Percentiles rank a stretch among this genome's conserved stretches.
phyloP scores from a whole-genome alignment of 2,329 filamentous ascomycete genomes.

The Pseudogymnoascus sp. region DNA sequence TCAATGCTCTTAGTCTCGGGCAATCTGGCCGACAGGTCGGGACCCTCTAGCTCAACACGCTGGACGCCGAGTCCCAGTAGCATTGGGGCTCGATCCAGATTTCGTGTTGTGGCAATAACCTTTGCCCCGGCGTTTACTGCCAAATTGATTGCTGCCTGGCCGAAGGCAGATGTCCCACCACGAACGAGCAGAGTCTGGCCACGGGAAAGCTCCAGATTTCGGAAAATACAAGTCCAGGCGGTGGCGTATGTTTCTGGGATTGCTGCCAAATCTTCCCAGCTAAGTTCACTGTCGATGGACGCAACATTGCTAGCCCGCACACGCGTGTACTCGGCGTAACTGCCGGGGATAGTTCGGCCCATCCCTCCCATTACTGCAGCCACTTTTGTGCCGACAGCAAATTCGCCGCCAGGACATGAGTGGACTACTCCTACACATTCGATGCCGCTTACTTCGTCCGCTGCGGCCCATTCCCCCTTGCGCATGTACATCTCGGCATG shows the following conservation, averaged over 20 bases:
- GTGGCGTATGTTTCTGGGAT: constrained; percentile 21
- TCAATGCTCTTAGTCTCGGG: constrained; percentile 11
- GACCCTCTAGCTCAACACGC: constrained; percentile 11
- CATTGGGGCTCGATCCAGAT: constrained; percentile 5
- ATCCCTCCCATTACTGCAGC: constrained; percentile 21
- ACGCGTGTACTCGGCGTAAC: constrained; percentile 22
- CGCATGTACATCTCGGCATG: constrained; percentile 19
- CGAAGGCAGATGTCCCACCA: constrained; percentile 35
- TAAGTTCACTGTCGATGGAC: constrained; percentile 12
- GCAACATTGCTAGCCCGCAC: constrained; percentile 16
- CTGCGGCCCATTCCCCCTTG: constrained; percentile 13
- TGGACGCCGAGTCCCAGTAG: constrained; percentile 14
- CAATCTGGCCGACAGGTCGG: constrained; percentile 7
- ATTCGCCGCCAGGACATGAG: constrained; percentile 16
- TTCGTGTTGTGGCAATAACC: constrained; percentile 18
- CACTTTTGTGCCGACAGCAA: constrained; percentile 16
- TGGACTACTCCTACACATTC: constrained; percentile 20
- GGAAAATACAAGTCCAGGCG: constrained; percentile 20
- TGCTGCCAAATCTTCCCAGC: constrained; percentile 20
- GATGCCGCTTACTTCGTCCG: constrained; percentile 21
- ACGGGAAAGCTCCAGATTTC: constrained; percentile 16
- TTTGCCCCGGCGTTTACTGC: constrained; percentile 29
- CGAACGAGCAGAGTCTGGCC: constrained; percentile 26
- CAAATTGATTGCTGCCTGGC: constrained; percentile 33
- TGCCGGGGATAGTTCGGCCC: constrained; percentile 17